Conservation (phyloP, 352 stramenopile genomes). For the Globisporangium irregulare region DNA sequence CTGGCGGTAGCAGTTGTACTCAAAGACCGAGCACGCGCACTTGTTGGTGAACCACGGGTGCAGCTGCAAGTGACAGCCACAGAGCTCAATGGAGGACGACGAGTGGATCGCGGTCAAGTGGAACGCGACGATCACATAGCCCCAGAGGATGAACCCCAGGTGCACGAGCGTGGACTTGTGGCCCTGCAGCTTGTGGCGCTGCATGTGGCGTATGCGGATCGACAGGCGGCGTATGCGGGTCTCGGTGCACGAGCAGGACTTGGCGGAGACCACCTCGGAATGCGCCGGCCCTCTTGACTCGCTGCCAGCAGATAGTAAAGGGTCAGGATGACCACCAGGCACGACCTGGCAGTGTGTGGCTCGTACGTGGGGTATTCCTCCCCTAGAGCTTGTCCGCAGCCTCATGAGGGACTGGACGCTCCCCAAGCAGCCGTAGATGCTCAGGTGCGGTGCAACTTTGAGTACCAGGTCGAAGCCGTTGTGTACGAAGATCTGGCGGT, state of each 20-base stretch:
- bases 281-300: not conserved
- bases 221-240: conserved; percentile 4
- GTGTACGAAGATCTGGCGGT: conserved; percentile 21
- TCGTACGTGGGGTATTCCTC: not conserved
- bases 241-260: not conserved
- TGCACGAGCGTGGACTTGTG: conserved; percentile 2
- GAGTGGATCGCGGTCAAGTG: conserved; percentile 5
- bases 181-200: conserved; percentile 6
- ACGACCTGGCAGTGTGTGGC: not conserved
- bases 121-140: not conserved
- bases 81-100: conserved; percentile 1
- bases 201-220: conserved; percentile 7
- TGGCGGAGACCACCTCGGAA: not conserved
- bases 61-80: conserved; percentile 11
- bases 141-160: conserved; percentile 13
- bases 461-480: conserved; percentile 18
- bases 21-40: conserved; percentile 20
- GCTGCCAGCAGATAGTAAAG: not conserved
- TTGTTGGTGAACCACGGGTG: conserved; percentile 16
- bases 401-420: conserved; percentile 18
- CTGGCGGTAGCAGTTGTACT: conserved; percentile 15
- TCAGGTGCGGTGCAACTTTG: conserved; percentile 23
- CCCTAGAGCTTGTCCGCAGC: not conserved
- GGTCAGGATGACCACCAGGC: not conserved
- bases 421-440: conserved; percentile 20